Evolutionary conservation across 148 eudicot genomes (phyloP).

Genomic region (Diospyros lotus): DNA sequence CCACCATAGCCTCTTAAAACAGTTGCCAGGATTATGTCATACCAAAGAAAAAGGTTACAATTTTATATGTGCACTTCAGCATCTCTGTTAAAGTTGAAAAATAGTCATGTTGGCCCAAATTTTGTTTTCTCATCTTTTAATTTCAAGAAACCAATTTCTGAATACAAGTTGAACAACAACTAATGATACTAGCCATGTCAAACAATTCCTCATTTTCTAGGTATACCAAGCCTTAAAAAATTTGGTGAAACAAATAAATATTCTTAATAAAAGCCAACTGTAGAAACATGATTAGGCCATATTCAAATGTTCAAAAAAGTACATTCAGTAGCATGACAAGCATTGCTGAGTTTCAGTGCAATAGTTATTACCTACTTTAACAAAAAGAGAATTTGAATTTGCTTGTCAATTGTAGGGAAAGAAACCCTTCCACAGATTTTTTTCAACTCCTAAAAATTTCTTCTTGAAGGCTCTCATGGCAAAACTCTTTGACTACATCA

Average conservation of each 20-base stretch:
- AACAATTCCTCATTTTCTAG: slow-evolving; percentile 5
- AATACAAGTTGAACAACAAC: background rate
- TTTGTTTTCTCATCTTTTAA: background rate
- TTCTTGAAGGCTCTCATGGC: background rate
- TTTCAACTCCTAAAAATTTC: background rate
- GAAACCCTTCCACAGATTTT: background rate
- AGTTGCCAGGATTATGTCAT: background rate
- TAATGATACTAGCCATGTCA: background rate
- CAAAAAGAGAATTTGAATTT: background rate
- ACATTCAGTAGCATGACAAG: background rate
- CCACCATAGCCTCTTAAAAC: background rate
- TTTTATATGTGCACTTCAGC: background rate
- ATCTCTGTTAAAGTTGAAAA: background rate
- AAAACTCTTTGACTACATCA: slow-evolving; percentile 7
- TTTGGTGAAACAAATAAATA: background rate
- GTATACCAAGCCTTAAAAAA: background rate
- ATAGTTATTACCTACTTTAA: background rate
- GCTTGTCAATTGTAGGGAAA: background rate
- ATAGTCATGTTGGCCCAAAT: background rate
- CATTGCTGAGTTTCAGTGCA: background rate
- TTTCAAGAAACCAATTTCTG: background rate
- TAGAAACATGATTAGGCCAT: background rate
- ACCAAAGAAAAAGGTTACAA: background rate
- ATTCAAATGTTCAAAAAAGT: background rate
- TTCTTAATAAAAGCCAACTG: slow-evolving; percentile 6